Percentiles rank a stretch among this genome's conserved stretches.
Conservation (phyloP, 108 stramenopile species). For the Nannochloropsis oceanica region DNA sequence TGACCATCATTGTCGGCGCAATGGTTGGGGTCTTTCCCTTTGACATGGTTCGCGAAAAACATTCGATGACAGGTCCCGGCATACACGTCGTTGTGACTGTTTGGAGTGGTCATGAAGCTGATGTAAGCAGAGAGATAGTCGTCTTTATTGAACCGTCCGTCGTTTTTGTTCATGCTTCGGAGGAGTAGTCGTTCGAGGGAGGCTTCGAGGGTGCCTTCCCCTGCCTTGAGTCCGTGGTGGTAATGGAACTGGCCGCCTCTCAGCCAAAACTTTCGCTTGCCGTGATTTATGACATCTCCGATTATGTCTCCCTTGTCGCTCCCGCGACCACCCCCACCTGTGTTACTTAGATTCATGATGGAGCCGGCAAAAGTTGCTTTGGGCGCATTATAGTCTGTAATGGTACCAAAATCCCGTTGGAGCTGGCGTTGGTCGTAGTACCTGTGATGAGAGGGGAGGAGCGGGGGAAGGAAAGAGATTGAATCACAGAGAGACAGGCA, state of each 20-base stretch:
- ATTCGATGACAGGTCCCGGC: constrained; percentile 73
- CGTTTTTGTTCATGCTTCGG: constrained; percentile 42
- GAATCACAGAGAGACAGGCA: too few species aligned
- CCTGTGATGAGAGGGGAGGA: neutral
- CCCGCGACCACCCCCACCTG: constrained; percentile 63
- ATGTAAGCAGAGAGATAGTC: constrained; percentile 58
- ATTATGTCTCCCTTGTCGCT: constrained; percentile 37
- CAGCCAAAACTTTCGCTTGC: constrained; percentile 57
- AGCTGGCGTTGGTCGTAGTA: constrained; percentile 59
- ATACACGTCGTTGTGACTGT: constrained; percentile 69
- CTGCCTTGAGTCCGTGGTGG: constrained; percentile 54
- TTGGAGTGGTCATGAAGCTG: constrained; percentile 62
- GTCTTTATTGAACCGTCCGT: constrained; percentile 42
- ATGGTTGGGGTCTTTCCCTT: constrained; percentile 41
- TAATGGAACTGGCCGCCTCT: constrained; percentile 56
- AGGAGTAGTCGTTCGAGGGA: constrained; percentile 51
- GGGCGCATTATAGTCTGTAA: constrained; percentile 52
- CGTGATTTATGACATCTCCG: constrained; percentile 71
- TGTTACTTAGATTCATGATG: constrained; percentile 61
- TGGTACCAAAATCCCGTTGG: constrained; percentile 46
- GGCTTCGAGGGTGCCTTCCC: constrained; percentile 66
- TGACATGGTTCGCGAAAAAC: constrained; percentile 67
- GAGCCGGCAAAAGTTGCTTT: constrained; percentile 41
- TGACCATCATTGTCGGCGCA: constrained; percentile 77
- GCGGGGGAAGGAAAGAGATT: neutral